Conservation (phyloP, 192 early-diverging fungal species). For the Mortierella hygrophila region DNA sequence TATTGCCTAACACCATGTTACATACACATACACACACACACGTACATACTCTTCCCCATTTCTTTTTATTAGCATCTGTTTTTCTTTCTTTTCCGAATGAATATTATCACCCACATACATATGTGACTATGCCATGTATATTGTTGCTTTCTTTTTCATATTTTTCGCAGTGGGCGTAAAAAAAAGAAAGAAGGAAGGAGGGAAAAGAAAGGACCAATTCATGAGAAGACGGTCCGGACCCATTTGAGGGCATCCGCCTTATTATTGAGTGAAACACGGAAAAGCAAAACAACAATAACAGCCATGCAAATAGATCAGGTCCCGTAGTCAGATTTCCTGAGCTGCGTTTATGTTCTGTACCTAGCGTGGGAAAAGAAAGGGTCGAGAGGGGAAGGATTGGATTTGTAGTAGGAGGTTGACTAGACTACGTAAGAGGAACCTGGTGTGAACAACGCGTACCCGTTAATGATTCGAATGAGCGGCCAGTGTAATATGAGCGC, state of each 20-base stretch:
- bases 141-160: not conserved
- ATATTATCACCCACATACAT: not conserved
- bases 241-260: conserved; percentile 5
- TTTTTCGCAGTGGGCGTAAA: not conserved
- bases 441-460: too few species aligned
- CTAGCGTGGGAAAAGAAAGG: too few species aligned
- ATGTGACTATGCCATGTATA: not conserved
- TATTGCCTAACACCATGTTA: not conserved
- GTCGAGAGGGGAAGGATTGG: too few species aligned
- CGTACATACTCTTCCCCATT: not conserved
- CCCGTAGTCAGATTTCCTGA: not conserved
- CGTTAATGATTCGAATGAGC: too few species aligned
- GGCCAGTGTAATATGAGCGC: too few species aligned
- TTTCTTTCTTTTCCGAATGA: not conserved
- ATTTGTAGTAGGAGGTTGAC: too few species aligned
- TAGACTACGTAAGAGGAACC: too few species aligned
- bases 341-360: too few species aligned
- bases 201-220: too few species aligned
- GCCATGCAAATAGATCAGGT: not conserved
- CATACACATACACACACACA: not conserved
- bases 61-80: not conserved
- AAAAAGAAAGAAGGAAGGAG: not conserved
- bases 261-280: not conserved
- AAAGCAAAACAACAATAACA: not conserved
- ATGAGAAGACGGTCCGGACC: not conserved